Conservation (phyloP, 2,329 filamentous ascomycete genomes). For the Neonectria coccinea region DNA sequence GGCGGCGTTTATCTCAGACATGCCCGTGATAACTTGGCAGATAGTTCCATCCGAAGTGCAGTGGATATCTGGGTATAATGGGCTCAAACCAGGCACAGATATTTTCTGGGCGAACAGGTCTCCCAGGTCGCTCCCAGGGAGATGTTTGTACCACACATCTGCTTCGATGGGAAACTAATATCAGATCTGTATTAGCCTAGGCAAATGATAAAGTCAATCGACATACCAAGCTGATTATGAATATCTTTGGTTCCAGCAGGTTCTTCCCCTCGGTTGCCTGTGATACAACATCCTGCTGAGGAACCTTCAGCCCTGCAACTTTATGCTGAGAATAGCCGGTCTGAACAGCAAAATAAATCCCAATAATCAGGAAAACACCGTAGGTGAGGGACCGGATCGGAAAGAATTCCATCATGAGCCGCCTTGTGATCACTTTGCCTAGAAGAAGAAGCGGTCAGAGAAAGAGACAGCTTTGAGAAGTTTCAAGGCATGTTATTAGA, state of each 20-base stretch:
- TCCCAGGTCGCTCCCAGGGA: conserved; percentile 24
- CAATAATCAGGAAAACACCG: neutral
- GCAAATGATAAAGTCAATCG: neutral
- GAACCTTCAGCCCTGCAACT: neutral
- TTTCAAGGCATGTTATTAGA: neutral
- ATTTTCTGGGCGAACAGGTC: conserved; percentile 23
- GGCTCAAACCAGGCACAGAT: conserved; percentile 22
- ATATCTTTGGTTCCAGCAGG: conserved; percentile 15
- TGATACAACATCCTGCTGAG: neutral
- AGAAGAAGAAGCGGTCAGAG: neutral
- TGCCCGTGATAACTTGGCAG: conserved; percentile 30
- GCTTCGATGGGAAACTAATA: conserved; percentile 22
- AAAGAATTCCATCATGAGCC: neutral
- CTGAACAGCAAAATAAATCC: neutral
- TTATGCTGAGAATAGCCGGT: neutral
- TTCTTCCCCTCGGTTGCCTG: neutral
- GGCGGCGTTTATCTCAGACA: conserved; percentile 35
- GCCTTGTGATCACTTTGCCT: neutral
- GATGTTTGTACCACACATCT: conserved; percentile 22
- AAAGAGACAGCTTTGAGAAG: neutral
- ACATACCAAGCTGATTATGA: conserved; percentile 27
- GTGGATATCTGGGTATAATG: conserved; percentile 22
- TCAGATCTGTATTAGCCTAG: neutral
- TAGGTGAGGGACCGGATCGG: neutral
- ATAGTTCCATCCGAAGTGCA: conserved; percentile 24